Evolutionary conservation across 257 asterid genomes (phyloP).

Genomic region (Thymus mandschuricus): DNA sequence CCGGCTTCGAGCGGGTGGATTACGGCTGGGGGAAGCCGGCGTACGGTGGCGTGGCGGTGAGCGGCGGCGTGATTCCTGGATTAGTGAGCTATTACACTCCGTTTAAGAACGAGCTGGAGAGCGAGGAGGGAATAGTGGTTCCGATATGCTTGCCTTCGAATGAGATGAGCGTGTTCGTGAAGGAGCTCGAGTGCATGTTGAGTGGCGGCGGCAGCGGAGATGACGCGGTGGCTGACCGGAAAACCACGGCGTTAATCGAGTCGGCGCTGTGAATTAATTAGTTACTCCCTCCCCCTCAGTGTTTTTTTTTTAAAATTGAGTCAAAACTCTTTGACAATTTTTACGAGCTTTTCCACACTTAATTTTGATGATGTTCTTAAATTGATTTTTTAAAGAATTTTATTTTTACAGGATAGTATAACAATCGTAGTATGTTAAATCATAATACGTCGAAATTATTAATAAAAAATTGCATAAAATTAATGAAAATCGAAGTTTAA

Average conservation of each 20-base stretch:
- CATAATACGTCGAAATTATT: no score
- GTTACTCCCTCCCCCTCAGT: no score
- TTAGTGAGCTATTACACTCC: slow-evolving; percentile 60
- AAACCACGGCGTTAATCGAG: slow-evolving; percentile 27
- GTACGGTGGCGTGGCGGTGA: slow-evolving; percentile 72
- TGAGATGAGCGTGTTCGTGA: slow-evolving; percentile 60
- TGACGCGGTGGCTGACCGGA: neutral
- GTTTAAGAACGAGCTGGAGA: slow-evolving; percentile 47
- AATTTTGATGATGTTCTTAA: no score
- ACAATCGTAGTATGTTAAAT: no score
- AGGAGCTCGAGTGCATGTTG: slow-evolving; percentile 47
- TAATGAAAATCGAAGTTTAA: no score
- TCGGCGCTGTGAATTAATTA: slow-evolving; percentile 43
- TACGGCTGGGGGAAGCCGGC: slow-evolving; percentile 73
- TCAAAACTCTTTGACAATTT: no score
- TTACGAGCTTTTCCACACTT: no score
- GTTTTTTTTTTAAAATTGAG: no score
- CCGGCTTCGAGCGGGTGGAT: slow-evolving; percentile 60
- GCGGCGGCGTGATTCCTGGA: slow-evolving; percentile 64
- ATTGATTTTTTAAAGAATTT: no score
- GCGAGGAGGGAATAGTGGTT: slow-evolving; percentile 64
- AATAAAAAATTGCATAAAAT: no score
- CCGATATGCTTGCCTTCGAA: slow-evolving; percentile 56
- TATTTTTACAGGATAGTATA: no score
- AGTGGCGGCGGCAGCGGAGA: slow-evolving; percentile 27